Conservation (phyloP, 306 rosid species). For the Rosa chinensis region DNA sequence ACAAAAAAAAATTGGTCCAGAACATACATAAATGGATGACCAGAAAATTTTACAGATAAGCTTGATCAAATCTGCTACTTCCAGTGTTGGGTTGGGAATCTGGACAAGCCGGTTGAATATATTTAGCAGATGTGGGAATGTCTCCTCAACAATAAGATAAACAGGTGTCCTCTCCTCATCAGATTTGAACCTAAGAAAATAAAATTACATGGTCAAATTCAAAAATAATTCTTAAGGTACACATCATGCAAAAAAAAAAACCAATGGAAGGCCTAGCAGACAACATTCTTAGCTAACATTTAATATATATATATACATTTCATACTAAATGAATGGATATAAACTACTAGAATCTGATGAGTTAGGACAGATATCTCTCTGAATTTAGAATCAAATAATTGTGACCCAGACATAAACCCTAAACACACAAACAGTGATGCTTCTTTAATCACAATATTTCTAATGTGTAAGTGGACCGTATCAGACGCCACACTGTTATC, state of each 20-base stretch:
- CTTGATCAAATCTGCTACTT: slow-evolving; percentile 91
- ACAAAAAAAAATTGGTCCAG: neutral
- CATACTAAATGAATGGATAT: neutral
- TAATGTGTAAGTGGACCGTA: neutral
- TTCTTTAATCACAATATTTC: neutral
- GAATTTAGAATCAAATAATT: slow-evolving; percentile 6
- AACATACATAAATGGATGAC: slow-evolving; percentile 95
- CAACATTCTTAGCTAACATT: neutral
- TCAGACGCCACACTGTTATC: neutral
- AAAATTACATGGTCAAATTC: slow-evolving; percentile 1
- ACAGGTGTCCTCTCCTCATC: slow-evolving; percentile 94
- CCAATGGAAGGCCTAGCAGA: neutral
- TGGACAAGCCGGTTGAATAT: slow-evolving; percentile 81
- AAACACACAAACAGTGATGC: neutral
- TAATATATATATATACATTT: neutral
- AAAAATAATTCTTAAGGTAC: neutral
- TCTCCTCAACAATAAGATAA: slow-evolving; percentile 83
- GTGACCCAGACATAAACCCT: neutral
- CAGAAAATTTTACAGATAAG: slow-evolving; percentile 98
- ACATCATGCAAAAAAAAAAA: neutral
- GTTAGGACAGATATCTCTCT: neutral
- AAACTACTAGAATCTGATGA: neutral
- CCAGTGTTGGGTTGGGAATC: slow-evolving; percentile 78
- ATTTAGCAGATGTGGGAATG: slow-evolving; percentile 84
- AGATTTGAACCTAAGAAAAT: slow-evolving; percentile 81